Percentiles rank a stretch among this genome's conserved stretches.
Conservation (phyloP, 2,329 filamentous ascomycete genomes). For the Xylaria arbuscula region DNA sequence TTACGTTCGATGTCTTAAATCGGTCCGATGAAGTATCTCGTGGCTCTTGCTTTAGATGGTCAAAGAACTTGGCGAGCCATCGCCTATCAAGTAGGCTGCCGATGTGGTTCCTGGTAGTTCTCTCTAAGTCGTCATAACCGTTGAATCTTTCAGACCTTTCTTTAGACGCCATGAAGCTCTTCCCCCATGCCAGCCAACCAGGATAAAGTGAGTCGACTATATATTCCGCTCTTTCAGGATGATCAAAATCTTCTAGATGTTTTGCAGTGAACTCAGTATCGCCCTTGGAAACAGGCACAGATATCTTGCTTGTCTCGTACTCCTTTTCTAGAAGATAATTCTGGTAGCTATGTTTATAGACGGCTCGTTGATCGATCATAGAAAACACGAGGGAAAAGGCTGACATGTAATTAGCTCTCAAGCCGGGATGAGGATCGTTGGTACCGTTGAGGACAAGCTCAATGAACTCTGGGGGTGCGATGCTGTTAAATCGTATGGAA, state of each 20-base stretch:
- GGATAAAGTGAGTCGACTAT: slow-evolving; percentile 93
- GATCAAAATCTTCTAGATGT: slow-evolving; percentile 81
- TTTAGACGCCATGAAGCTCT: slow-evolving; percentile 82
- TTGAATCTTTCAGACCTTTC: slow-evolving; percentile 75
- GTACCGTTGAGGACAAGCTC: slow-evolving; percentile 84
- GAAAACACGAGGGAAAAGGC: slow-evolving; percentile 82
- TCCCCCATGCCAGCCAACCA: slow-evolving; percentile 96
- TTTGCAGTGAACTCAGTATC: slow-evolving; percentile 82
- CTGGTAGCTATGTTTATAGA: slow-evolving; percentile 86
- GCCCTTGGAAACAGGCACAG: slow-evolving; percentile 77
- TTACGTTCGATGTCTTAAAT: slow-evolving; percentile 88
- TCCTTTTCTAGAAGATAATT: slow-evolving; percentile 88
- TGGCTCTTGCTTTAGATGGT: slow-evolving; percentile 95
- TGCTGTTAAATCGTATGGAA: slow-evolving; percentile 88
- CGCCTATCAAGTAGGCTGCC: slow-evolving; percentile 81
- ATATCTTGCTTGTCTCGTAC: slow-evolving; percentile 78
- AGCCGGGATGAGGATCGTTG: slow-evolving; percentile 88
- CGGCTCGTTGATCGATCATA: slow-evolving; percentile 86
- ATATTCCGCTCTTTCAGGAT: slow-evolving; percentile 79
- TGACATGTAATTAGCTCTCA: slow-evolving; percentile 83
- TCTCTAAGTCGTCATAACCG: slow-evolving; percentile 84
- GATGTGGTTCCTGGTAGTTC: slow-evolving; percentile 78
- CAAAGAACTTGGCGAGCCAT: slow-evolving; percentile 90
- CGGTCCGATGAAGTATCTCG: slow-evolving; percentile 83
- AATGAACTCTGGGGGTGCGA: slow-evolving; percentile 84